Evolutionary conservation across 2,329 filamentous ascomycete species (phyloP), one percentile per base, ranked within the genome.

Genomic region (Aspergillus neoniger): DNA sequence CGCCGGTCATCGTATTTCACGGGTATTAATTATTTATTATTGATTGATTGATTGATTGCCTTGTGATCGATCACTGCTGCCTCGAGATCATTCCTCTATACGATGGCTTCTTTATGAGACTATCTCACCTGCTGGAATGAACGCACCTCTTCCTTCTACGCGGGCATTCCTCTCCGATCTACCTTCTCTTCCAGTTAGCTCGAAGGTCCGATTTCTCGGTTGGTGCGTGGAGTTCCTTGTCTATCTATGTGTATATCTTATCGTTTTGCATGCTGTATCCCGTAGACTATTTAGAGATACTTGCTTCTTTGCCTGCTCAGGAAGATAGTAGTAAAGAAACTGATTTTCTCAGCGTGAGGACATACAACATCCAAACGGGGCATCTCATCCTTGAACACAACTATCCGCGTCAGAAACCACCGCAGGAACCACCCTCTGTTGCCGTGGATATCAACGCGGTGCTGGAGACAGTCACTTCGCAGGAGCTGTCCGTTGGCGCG

Each of bases 171-270:
- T 94, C 57, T 86, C 85, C 14, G 80, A 84, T 59, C 77, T 93
- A 14, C 79, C 83, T 3, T 71, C 72, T 54, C 79, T 80, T 52
- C 71, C 79, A n/a, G 65, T 79, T 14, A 85, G 85, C 43, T 85
- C 87, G n/a, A 98, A 98, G 79, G 89, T 97, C 62, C 88, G 94
- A 63, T 96, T 98, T 75, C 78, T 98, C 54, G 93, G 92, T 76
- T 97, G 93, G 94, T 96, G 83, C 79, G 87, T 78, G 47, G 30
- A 59, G 55, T 41, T 19, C 25, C 54, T 30, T 53, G 19, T 30
- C 25, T 17, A 3, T 50, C 5, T 15, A 36, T 36, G 4, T 36
- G 32, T 36, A 21, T 32, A 38, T 53, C 32, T 25, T 43, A 30
- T 14, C 7, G 3, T 36, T 25, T 5, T n/a, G 5, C 44, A 28